Evolutionary conservation across 306 rosid genomes (phyloP).

Genomic region (Fragaria iinumae): DNA sequence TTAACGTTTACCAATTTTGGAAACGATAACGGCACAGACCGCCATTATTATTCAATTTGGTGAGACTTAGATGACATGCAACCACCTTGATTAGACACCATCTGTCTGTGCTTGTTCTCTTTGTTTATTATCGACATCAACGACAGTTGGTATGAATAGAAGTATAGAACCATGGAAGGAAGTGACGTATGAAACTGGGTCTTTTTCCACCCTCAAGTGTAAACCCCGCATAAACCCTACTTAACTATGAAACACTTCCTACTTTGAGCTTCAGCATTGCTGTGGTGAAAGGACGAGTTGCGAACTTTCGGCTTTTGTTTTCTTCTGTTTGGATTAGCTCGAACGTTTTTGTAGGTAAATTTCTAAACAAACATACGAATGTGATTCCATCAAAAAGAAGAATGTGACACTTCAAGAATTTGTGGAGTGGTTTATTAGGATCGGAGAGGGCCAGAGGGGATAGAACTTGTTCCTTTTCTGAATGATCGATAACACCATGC

Average conservation of each 20-base stretch:
- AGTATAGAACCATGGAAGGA: neutral
- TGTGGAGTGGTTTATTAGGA: neutral
- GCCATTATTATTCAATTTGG: neutral
- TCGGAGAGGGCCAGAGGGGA: neutral
- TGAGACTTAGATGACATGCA: neutral
- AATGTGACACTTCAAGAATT: neutral
- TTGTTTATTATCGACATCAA: neutral
- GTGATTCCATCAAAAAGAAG: neutral
- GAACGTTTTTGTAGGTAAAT: neutral
- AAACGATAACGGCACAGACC: neutral
- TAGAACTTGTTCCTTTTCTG: neutral
- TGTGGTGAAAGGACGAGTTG: neutral
- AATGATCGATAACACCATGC: neutral
- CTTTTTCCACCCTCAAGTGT: neutral
- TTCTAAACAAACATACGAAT: neutral
- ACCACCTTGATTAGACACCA: neutral
- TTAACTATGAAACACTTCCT: neutral
- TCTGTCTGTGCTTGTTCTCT: neutral
- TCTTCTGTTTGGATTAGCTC: neutral
- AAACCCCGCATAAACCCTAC: neutral
- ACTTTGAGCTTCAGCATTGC: neutral
- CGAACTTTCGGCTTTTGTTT: neutral
- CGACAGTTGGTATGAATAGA: neutral
- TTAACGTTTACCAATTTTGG: neutral
- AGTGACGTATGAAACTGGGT: neutral